A percentile compares a stretch with the other conserved stretches of the same genome.
These are phyloP conservation scores for Mycosphaerella sp. DNA, from an alignment of 2,329 filamentous ascomycete genomes.

Conservation along the genomic window DNA sequence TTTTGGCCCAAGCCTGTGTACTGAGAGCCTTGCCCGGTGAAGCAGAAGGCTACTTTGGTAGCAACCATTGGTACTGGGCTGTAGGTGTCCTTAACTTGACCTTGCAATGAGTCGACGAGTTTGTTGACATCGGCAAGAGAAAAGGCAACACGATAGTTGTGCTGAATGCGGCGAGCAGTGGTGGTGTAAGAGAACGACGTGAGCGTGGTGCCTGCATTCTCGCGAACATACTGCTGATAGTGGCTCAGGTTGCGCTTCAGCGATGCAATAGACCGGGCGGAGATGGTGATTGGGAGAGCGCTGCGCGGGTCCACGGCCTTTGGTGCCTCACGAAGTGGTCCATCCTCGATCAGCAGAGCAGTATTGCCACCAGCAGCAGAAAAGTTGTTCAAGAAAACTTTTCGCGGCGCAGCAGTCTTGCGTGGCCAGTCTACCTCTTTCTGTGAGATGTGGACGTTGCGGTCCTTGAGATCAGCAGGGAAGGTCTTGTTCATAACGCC, in stretches of 20 bases:
- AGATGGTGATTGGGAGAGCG: conserved; percentile 46
- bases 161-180: conserved; percentile 49
- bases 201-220: conserved; percentile 42
- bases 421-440: conserved; percentile 43
- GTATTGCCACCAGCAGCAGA: conserved; percentile 51
- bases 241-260: conserved; percentile 48
- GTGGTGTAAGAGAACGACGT: conserved; percentile 48
- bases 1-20: conserved; percentile 48
- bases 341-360: conserved; percentile 48
- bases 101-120: conserved; percentile 42
- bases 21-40: conserved; percentile 50
- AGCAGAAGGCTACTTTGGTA: conserved; percentile 48
- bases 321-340: conserved; percentile 40
- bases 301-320: conserved; percentile 42
- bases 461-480: conserved; percentile 47
- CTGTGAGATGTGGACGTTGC: conserved; percentile 49
- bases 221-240: conserved; percentile 42
- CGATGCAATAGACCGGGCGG: conserved; percentile 47
- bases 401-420: conserved; percentile 45
- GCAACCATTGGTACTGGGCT: conserved; percentile 49
- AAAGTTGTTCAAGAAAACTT: conserved; percentile 50
- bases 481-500: conserved; percentile 52
- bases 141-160: conserved; percentile 48
- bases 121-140: conserved; percentile 44
- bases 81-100: conserved; percentile 47